Evolutionary conservation across 257 asterid species (phyloP), one percentile per base, ranked within the genome.

Genomic region (Scutellaria baicalensis): DNA sequence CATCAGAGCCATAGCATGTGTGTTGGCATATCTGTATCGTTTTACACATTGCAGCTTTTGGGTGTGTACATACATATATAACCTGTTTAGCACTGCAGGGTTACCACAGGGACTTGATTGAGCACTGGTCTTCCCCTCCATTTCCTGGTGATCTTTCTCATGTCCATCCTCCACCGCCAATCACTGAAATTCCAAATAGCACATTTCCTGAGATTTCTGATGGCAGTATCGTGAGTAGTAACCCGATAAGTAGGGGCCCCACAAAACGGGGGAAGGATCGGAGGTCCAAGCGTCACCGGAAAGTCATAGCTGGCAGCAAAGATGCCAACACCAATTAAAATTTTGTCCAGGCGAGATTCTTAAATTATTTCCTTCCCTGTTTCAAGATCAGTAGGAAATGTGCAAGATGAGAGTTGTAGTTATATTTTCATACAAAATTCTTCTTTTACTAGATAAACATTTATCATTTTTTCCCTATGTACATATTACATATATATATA

Each of bases 91-190:
- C 2, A 3, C 40, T 67, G 77, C 88, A 92, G 98, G 97, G 96
- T 63, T 93, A 93, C 78, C 98, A 93, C 67, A 76, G 93, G 78
- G 96, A 88, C 45, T 63, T 86, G 74, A 88, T 92, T 12, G 93
- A 84, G 82, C 85, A 68, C 66, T 71, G 76, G 82, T 67, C 83
- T 9, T 83, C 86, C 6, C 89, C 93, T 18, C 85, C 83, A 31
- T 85, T 84, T 1, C 80, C 85, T 5, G 72, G 8, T 48, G 75
- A 58, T 17, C 47, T 52, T 47, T 69, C 56, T 21, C 42, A 47
- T 7, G 49, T 70, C 62, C 85, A 77, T 77, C 91, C 91, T 70
- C 85, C 85, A 47, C 85, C 89, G 9, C 85, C 82, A 39, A 14
- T 57, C 14, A 54, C 54, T 36, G 75, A 38, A 68, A 69, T 43